A percentile compares a stretch with the other conserved stretches of the same genome.
Evolutionary conservation across 768 basidiomycete genomes (phyloP).

Genomic region (Favolaschia claudopus): DNA sequence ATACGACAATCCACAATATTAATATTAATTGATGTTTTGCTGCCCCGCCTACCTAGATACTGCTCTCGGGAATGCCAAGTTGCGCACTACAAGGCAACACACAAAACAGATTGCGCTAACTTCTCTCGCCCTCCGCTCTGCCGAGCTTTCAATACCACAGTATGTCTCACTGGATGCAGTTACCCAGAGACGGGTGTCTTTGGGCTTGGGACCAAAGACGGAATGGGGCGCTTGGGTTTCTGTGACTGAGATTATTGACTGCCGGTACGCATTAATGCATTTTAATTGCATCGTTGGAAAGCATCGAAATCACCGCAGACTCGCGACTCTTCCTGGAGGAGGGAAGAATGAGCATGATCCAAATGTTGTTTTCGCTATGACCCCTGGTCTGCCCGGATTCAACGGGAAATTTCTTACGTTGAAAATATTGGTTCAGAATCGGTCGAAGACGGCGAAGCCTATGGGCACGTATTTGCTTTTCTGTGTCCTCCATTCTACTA

Average conservation of each 20-base stretch:
- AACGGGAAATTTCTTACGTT: slow-evolving; percentile 8
- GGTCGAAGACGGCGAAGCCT: slow-evolving; percentile 1
- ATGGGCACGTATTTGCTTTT: slow-evolving; percentile 7
- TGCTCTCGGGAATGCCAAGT: slow-evolving; percentile 22
- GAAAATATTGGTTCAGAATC: slow-evolving; percentile 16
- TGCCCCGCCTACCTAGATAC: background rate
- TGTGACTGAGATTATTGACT: slow-evolving; percentile 10
- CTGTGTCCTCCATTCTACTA: background rate
- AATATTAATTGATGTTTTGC: background rate
- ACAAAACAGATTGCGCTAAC: slow-evolving; percentile 18
- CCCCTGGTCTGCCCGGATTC: background rate
- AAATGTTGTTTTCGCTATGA: background rate
- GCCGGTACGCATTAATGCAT: too few species aligned
- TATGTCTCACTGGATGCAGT: slow-evolving; percentile 12
- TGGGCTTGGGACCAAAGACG: background rate
- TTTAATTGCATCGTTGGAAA: background rate
- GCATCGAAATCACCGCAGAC: background rate
- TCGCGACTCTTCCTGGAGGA: slow-evolving; percentile 4
- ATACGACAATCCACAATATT: background rate
- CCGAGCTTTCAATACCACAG: slow-evolving; percentile 16
- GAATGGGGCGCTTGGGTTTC: slow-evolving; percentile 24
- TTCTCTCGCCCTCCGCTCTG: slow-evolving; percentile 21
- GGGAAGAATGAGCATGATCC: background rate
- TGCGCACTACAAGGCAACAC: slow-evolving; percentile 12
- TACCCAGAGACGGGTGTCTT: slow-evolving; percentile 18